Base-by-base conservation (phyloP, 306 rosid species). In the Vachellia collinsii region DNA sequence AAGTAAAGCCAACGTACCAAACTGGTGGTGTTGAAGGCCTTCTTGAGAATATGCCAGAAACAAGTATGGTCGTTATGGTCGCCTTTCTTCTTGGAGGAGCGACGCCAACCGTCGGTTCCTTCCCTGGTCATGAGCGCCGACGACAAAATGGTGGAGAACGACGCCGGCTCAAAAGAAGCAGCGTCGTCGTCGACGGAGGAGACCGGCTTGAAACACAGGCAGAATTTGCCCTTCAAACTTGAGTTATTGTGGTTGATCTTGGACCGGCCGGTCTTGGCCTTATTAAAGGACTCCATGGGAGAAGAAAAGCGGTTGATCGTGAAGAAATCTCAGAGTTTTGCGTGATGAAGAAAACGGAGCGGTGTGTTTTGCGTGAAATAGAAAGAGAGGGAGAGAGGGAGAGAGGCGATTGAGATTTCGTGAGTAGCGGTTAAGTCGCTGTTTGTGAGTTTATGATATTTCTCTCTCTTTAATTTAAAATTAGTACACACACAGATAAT, bases 1-100 rank as follows among this genome's bases (percentile, higher is more conserved):
- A 20, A 11, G 8, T 43, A 12, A 46, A 46, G 51, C 20, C n/a
- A 14, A 19, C 46, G 19, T 36, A 67, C 89, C 89, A 83, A 83
- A 25, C 72, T 5, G 29, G 83, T 51, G 46, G 70, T 76, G 62
- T 61, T 77, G 23, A 83, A 74, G 16, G 81, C 76, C 48, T 65
- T 46, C 23, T 77, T 16, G 2, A 76, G 25, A 68, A 53, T 56
- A 6, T 47, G 76, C 12, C 85, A 77, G 75, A 77, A 23, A 39
- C 63, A 61, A 19, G n/a, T 3, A 20, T 16, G 56, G 20, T 25
- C 13, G 10, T 41, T 63, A 8, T 34, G 64, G 22, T 23, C 46
- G 4, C 8, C 74, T 6, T 48, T 72, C 54, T 68, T 80, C 34
- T 41, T 68, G 39, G 4, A 25, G 46, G 17, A 62, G 9, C 22